Percentiles rank a stretch among this genome's conserved stretches.
phyloP scores from a whole-genome alignment of 148 eudicot species.

The Salicornia ramosissima region DNA sequence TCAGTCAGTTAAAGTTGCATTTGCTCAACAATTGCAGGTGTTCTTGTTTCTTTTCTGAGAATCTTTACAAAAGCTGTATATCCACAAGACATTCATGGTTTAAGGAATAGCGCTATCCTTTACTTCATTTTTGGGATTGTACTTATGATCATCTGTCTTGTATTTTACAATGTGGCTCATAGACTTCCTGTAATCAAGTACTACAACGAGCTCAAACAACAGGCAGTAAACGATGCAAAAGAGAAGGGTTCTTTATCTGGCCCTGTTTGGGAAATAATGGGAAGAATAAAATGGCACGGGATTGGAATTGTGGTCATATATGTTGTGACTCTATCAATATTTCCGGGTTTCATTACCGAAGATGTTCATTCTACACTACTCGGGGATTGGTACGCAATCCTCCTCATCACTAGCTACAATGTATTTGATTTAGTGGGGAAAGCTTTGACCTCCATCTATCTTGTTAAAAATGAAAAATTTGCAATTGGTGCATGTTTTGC shows the following conservation, averaged over 20 bases:
- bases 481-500: conserved; percentile 64
- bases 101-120: conserved; percentile 78
- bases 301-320: conserved; percentile 54
- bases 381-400: conserved; percentile 83
- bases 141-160: conserved; percentile 63
- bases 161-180: conserved; percentile 66
- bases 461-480: conserved; percentile 59
- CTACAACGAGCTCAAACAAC: conserved; percentile 62
- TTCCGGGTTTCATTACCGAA: conserved; percentile 89
- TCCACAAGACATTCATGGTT: conserved; percentile 67
- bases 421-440: conserved; percentile 89
- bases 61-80: conserved; percentile 81
- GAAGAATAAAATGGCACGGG: conserved; percentile 75
- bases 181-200: conserved; percentile 78
- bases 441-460: conserved; percentile 56
- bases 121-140: conserved; percentile 75
- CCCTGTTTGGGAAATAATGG: conserved; percentile 67
- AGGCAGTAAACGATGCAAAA: conserved; percentile 52
- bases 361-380: conserved; percentile 72
- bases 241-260: conserved; percentile 44
- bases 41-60: conserved; percentile 71
- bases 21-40: conserved; percentile 49
- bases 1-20: not conserved
- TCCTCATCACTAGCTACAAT: conserved; percentile 69
- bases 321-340: conserved; percentile 76